phyloP scores from a whole-genome alignment of 129 eudicot species.

The Flaveria linearis region DNA sequence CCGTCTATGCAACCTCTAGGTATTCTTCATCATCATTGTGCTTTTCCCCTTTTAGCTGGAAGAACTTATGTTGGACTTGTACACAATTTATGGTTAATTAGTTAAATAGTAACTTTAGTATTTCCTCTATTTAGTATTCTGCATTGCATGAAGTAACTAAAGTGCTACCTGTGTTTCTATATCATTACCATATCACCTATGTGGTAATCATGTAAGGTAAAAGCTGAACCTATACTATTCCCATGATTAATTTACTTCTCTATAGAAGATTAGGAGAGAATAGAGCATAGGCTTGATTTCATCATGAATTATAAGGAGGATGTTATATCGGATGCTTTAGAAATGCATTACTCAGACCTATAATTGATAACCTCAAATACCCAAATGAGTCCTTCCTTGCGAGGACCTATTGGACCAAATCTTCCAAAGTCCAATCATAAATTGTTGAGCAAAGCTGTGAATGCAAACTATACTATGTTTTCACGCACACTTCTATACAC shows the following conservation, averaged over 20 bases:
- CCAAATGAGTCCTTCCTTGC: too few relatives aligned
- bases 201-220: not conserved
- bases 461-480: too few relatives aligned
- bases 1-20: constrained; percentile 49
- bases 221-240: not conserved
- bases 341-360: too few relatives aligned
- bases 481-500: too few relatives aligned
- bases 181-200: constrained; percentile 2
- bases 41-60: not conserved
- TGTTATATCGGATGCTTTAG: too few relatives aligned
- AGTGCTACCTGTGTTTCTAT: not conserved
- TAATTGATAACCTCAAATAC: too few relatives aligned
- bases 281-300: not conserved
- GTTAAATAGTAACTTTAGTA: not conserved
- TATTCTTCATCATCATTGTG: constrained; percentile 15
- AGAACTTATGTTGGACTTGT: not conserved
- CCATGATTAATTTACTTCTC: not conserved
- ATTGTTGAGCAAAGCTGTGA: too few relatives aligned
- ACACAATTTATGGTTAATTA: not conserved
- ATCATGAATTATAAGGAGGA: not conserved
- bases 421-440: too few relatives aligned
- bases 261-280: not conserved
- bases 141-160: not conserved
- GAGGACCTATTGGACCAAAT: too few relatives aligned
- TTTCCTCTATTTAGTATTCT: not conserved